These are phyloP conservation scores for Penicillium freii DNA, from an alignment of 2,329 filamentous ascomycete genomes.

Conservation along the genomic window DNA sequence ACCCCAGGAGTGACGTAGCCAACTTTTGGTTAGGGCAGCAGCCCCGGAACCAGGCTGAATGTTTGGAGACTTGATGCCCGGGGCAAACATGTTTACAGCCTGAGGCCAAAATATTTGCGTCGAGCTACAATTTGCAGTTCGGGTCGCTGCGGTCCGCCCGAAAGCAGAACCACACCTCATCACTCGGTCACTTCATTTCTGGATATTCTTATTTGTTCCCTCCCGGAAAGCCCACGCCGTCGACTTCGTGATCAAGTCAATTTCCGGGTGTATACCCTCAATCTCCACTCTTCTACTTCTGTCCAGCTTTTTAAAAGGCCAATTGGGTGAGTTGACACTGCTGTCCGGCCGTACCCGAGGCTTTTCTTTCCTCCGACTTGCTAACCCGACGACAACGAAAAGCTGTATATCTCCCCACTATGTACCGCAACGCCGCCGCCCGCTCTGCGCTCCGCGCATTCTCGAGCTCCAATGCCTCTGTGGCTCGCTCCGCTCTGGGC, in stretches of 20 bases:
- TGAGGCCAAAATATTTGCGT: background rate
- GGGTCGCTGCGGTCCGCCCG: conserved; percentile 29
- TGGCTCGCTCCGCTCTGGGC: conserved; percentile 42
- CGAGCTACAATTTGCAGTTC: conserved; percentile 21
- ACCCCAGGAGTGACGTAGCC: conserved; percentile 32
- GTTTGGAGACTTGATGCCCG: conserved; percentile 20
- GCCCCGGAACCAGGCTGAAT: conserved; percentile 12
- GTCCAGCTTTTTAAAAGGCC: conserved; percentile 22
- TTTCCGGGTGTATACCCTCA: conserved; percentile 32
- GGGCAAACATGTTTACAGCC: conserved; percentile 8
- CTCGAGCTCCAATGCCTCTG: conserved; percentile 44
- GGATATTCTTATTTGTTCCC: conserved; percentile 33
- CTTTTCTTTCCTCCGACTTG: conserved; percentile 29
- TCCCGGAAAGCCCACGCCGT: conserved; percentile 34
- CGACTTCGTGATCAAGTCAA: conserved; percentile 34
- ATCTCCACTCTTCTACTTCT: conserved; percentile 29
- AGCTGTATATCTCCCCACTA: conserved; percentile 36
- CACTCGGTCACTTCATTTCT: conserved; percentile 36
- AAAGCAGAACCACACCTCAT: conserved; percentile 32
- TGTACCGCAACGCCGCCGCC: conserved; percentile 46
- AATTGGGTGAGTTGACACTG: conserved; percentile 34
- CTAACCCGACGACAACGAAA: conserved; percentile 34
- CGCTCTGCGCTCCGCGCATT: conserved; percentile 47
- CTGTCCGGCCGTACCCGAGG: conserved; percentile 30
- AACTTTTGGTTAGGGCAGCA: conserved; percentile 19